These are phyloP conservation scores for Taiozyma sp. DNA, from an alignment of 1,139 yeast species.

Conservation along the genomic window DNA sequence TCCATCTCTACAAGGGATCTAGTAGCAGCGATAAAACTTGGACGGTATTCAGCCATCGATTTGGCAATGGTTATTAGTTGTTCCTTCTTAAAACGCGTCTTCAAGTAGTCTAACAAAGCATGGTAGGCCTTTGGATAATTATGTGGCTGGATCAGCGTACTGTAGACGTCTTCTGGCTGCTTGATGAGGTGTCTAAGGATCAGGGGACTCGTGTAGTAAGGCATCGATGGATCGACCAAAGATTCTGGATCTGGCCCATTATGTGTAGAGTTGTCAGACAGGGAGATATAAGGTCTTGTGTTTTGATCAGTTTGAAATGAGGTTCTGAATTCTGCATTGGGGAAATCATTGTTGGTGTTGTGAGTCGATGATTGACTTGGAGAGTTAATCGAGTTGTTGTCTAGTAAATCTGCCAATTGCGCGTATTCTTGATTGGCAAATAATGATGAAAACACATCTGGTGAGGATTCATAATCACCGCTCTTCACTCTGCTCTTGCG, in stretches of 20 bases:
- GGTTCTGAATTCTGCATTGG: slow-evolving; percentile 22
- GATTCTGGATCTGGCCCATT: slow-evolving; percentile 11
- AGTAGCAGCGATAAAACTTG: slow-evolving; percentile 71
- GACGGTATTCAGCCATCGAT: slow-evolving; percentile 66
- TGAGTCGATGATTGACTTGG: slow-evolving; percentile 20
- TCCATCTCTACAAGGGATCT: slow-evolving; percentile 64
- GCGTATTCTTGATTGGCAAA: slow-evolving; percentile 25
- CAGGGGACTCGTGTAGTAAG: slow-evolving; percentile 48
- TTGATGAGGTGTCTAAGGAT: slow-evolving; percentile 57
- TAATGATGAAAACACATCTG: slow-evolving; percentile 32
- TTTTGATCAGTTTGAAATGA: slow-evolving; percentile 23
- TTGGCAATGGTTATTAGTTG: slow-evolving; percentile 54
- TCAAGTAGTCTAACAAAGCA: slow-evolving; percentile 51
- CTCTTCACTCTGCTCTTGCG: slow-evolving; percentile 1
- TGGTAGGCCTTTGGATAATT: slow-evolving; percentile 69
- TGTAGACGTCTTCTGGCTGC: slow-evolving; percentile 60
- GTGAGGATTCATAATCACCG: slow-evolving; percentile 22
- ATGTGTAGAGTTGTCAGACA: slow-evolving; percentile 23
- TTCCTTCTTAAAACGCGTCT: slow-evolving; percentile 46
- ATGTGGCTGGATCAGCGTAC: slow-evolving; percentile 48
- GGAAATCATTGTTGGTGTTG: slow-evolving; percentile 7
- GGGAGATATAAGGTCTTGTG: slow-evolving; percentile 25
- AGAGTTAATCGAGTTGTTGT: slow-evolving; percentile 15
- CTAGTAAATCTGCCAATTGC: slow-evolving; percentile 23
- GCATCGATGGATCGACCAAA: slow-evolving; percentile 23